These are phyloP conservation scores for Fusarium sp. DNA, from an alignment of 2,329 filamentous ascomycete species.

Conservation along the genomic window DNA sequence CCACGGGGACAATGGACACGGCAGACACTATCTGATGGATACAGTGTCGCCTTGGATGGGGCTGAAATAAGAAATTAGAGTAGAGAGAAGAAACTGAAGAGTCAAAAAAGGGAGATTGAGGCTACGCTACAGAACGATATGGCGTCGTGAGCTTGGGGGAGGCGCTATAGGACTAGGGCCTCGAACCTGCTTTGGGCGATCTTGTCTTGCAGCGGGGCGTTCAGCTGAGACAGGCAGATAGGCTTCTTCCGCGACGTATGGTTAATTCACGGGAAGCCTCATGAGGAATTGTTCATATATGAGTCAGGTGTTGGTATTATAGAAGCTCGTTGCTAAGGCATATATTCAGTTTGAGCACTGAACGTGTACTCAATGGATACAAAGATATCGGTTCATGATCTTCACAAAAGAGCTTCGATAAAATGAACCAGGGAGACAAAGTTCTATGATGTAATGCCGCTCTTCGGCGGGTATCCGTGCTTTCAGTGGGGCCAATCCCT, in stretches of 20 bases:
- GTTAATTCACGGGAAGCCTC: background rate
- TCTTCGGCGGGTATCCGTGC: conserved; percentile 14
- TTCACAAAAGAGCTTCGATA: conserved; percentile 14
- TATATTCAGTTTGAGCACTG: background rate
- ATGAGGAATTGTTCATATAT: background rate
- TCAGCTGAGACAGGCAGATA: conserved; percentile 38
- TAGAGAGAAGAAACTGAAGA: conserved; percentile 10
- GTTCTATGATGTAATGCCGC: conserved; percentile 45
- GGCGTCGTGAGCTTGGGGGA: conserved; percentile 34
- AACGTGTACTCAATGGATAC: conserved; percentile 6
- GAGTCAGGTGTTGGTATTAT: background rate
- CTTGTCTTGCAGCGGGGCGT: conserved; percentile 30
- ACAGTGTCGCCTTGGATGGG: conserved; percentile 4
- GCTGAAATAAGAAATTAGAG: conserved; percentile 9
- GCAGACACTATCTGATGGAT: conserved; percentile 3
- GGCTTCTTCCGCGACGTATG: conserved; percentile 21
- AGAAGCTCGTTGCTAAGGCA: background rate
- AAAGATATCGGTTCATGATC: conserved; percentile 24
- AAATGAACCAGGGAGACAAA: conserved; percentile 6
- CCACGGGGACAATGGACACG: background rate
- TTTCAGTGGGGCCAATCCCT: conserved; percentile 24
- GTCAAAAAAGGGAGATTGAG: conserved; percentile 10
- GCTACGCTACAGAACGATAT: conserved; percentile 16
- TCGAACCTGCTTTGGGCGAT: conserved; percentile 36
- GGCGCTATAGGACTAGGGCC: conserved; percentile 30